phyloP scores from a whole-genome alignment of 106 monocot genomes.

The Allium fistulosum region DNA sequence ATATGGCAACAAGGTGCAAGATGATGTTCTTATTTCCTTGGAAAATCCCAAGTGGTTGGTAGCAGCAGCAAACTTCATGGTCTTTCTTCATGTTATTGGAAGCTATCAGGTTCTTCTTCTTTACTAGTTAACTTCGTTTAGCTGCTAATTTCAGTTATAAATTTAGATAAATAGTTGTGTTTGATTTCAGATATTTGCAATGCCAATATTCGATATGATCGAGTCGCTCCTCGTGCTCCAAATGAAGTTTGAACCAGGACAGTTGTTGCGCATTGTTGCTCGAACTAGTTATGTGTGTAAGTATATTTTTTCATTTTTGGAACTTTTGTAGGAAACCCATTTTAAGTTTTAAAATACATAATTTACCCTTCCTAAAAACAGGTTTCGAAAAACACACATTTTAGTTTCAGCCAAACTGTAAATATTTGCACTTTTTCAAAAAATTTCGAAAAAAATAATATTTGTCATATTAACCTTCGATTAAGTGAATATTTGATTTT shows the following conservation, averaged over 20 bases:
- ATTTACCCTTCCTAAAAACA: background rate
- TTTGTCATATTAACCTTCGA: too few relatives aligned
- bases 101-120: constrained; percentile 14
- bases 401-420: too few relatives aligned
- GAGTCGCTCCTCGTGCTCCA: constrained; percentile 19
- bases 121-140: constrained; percentile 1
- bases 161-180: background rate
- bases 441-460: too few relatives aligned
- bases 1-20: constrained; percentile 15
- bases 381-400: background rate
- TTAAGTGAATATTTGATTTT: background rate
- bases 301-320: background rate
- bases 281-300: constrained; percentile 22
- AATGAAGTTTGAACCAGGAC: constrained; percentile 6
- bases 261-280: constrained; percentile 15
- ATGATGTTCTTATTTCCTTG: constrained; percentile 19
- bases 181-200: constrained; percentile 22
- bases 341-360: too few relatives aligned
- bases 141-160: background rate
- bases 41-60: constrained; percentile 25
- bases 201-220: constrained; percentile 28
- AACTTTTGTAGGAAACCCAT: too few relatives aligned
- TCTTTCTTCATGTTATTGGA: constrained; percentile 26
- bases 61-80: constrained; percentile 20
- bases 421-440: background rate